Evolutionary conservation across 2,329 filamentous ascomycete genomes (phyloP).

Genomic region (Paracoccidioides brasiliensis): DNA sequence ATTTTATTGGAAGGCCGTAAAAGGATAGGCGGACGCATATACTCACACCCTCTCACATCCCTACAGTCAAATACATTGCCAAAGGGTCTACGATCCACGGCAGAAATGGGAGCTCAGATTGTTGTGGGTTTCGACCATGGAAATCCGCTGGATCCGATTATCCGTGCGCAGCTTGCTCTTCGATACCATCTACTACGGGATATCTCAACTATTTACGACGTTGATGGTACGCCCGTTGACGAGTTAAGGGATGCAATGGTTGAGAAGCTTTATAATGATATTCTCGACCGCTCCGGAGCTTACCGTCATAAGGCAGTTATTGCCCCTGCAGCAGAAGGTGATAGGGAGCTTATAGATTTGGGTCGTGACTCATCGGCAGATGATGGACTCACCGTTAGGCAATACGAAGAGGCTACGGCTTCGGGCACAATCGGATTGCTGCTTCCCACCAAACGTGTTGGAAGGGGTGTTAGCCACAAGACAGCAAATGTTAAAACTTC

Average conservation of each 20-base stretch:
- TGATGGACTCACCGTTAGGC: conserved; percentile 56
- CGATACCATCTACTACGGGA: conserved; percentile 71
- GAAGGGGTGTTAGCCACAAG: conserved; percentile 33
- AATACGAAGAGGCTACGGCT: conserved; percentile 57
- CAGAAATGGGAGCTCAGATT: conserved; percentile 96
- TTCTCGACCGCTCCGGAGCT: conserved; percentile 77
- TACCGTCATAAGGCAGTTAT: conserved; percentile 69
- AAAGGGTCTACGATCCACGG: conserved; percentile 54
- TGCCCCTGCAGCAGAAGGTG: conserved; percentile 63
- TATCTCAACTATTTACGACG: conserved; percentile 78
- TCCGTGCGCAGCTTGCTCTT: conserved; percentile 79
- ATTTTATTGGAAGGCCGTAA: conserved; percentile 76
- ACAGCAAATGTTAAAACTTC: conserved; percentile 40
- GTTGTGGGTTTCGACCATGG: conserved; percentile 94
- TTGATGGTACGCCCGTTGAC: conserved; percentile 51
- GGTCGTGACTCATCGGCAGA: conserved; percentile 65
- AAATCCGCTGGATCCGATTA: conserved; percentile 81
- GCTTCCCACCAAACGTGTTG: conserved; percentile 30
- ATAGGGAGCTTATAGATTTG: conserved; percentile 66
- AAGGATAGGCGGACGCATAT: conserved; percentile 82
- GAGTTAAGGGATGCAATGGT: conserved; percentile 65
- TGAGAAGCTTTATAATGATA: conserved; percentile 88
- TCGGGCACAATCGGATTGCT: conserved; percentile 39
- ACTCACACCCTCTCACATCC: conserved; percentile 61
- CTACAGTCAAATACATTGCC: conserved; percentile 42